Evolutionary conservation across 108 stramenopile species (phyloP).

Genomic region (Skeletonema tropicum): DNA sequence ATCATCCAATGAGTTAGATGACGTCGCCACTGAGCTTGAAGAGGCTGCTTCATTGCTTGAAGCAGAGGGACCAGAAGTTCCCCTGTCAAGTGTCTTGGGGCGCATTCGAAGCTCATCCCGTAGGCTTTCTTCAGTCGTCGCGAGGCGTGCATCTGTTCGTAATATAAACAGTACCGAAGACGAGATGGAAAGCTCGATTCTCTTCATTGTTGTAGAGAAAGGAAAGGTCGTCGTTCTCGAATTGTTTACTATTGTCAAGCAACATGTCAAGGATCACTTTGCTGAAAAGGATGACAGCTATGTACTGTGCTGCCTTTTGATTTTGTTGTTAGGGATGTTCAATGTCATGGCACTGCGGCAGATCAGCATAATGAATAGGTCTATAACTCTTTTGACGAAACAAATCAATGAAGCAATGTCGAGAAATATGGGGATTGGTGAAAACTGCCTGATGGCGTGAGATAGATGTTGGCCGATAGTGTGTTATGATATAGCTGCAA

Average conservation of each 20-base stretch:
- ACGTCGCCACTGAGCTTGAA: conserved; percentile 17
- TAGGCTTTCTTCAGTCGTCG: conserved; percentile 25
- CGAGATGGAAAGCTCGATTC: neutral
- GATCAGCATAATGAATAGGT: neutral
- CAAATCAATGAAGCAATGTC: neutral
- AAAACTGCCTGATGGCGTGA: neutral
- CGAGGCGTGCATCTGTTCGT: conserved; percentile 2
- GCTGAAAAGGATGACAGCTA: neutral
- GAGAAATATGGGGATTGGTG: neutral
- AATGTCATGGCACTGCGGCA: neutral
- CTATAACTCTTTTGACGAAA: neutral
- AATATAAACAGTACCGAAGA: neutral
- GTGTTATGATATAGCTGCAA: too few relatives aligned
- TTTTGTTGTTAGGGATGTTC: neutral
- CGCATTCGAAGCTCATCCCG: conserved; percentile 23
- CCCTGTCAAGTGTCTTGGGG: conserved; percentile 16
- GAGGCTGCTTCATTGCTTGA: conserved; percentile 12
- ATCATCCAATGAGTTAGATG: conserved; percentile 20
- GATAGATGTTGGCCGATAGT: too few relatives aligned
- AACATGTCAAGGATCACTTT: neutral
- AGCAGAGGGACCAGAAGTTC: conserved; percentile 16
- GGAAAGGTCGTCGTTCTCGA: neutral
- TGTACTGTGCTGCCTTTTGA: neutral
- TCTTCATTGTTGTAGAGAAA: neutral
- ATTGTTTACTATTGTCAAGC: neutral